Conservation (phyloP, 1,139 yeast genomes). For the Diutina rugosa region DNA sequence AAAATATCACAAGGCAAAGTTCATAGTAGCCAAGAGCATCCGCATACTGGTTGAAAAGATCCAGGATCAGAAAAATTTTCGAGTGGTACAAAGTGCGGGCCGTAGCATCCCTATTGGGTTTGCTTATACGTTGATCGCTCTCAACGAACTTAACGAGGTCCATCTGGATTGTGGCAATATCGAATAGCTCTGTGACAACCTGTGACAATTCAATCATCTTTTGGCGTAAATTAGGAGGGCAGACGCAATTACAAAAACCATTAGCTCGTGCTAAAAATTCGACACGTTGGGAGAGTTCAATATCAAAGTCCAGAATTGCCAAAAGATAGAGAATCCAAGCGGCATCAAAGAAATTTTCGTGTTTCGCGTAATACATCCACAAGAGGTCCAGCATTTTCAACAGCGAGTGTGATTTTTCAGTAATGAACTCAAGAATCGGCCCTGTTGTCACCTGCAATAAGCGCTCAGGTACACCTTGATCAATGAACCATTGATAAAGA, state of each 20-base stretch:
- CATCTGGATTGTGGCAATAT: conserved; percentile 81
- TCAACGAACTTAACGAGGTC: conserved; percentile 54
- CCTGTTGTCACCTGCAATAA: conserved; percentile 74
- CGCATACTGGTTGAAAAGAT: conserved; percentile 73
- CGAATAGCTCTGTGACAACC: conserved; percentile 67
- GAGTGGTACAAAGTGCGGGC: conserved; percentile 44
- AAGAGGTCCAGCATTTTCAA: conserved; percentile 67
- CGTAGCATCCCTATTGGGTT: conserved; percentile 20
- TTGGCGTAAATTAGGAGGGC: conserved; percentile 69
- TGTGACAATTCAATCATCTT: conserved; percentile 60
- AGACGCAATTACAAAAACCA: conserved; percentile 80
- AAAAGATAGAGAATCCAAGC: conserved; percentile 69
- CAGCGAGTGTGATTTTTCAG: conserved; percentile 56
- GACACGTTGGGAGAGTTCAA: conserved; percentile 61
- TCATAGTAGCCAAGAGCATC: conserved; percentile 84
- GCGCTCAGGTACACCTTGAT: conserved; percentile 65
- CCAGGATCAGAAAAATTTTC: conserved; percentile 58
- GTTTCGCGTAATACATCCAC: conserved; percentile 83
- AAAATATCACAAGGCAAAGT: conserved; percentile 64
- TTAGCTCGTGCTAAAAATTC: conserved; percentile 86
- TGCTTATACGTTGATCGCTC: conserved; percentile 44
- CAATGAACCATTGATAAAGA: conserved; percentile 85
- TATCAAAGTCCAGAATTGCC: conserved; percentile 61
- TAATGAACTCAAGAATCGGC: conserved; percentile 63
- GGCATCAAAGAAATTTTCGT: conserved; percentile 68